Base-by-base conservation (phyloP, 2,329 filamentous ascomycete species). In the Aspergillus novoparasiticus region DNA sequence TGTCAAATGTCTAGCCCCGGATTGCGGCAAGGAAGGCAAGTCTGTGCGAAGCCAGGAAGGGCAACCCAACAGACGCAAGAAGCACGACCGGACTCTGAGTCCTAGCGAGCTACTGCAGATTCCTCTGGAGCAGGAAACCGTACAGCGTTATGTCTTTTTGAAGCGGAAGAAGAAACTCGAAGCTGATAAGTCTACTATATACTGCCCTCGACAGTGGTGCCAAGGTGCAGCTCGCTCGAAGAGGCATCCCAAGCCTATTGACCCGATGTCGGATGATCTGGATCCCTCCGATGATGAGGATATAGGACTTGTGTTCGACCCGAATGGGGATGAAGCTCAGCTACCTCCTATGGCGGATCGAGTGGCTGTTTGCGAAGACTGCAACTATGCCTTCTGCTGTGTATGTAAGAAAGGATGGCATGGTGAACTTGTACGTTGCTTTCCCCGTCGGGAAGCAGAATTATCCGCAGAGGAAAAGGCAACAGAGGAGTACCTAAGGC, bases 131-230 rank as follows among this genome's bases (percentile, higher is more conserved):
- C 85, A 90, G 63, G 87, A 91, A 19, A 85, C 85, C 39, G 93
- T 97, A 2, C 89, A 92, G 72, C 90, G 95, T 60, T 99, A 96
- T 75, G 91, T 96, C 5, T 89, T 88, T 43, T 84, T 98, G 64
- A 97, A 95, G 80, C 92, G 96, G 73, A 98, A 98, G 81, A 92
- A 91, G 68, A 91, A 93, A 75, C 86, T 98, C 3, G 95, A 98
- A 77, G 89, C 92, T 0, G 94, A 98, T 78, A 96, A 94, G 73
- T 90, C 89, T 63, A 97, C 94, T 0, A 86, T 97, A 39, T 98
- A 96, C 76, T 99, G 95, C 72, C 95, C 95, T 0, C 87, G 95
- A 10, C 85, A 89, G 61, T 97, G 94, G 92, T 99, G 95, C 75
- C 92, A 95, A 76, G 94, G 93, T 6, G 92, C 94, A 3, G 94